A percentile compares a stretch with the other conserved stretches of the same genome.
Conservation (phyloP, 805 yeast species). For the Kuraishia floccosa region DNA sequence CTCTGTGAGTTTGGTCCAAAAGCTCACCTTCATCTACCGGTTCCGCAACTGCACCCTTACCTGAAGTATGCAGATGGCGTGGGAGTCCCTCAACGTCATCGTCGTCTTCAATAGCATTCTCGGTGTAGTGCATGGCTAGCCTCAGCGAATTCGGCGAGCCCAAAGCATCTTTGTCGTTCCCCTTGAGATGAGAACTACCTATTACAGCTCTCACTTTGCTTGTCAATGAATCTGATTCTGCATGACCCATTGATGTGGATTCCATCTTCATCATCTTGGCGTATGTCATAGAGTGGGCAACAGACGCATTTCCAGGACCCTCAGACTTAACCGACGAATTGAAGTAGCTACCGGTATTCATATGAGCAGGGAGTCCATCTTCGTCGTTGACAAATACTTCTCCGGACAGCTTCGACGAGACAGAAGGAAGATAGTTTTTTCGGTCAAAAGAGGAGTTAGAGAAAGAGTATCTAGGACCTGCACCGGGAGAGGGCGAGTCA, state of each 20-base stretch:
- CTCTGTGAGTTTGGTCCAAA: not conserved
- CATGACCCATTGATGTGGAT: too few relatives aligned
- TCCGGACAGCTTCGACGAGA: not conserved
- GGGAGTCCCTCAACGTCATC: conserved; percentile 19
- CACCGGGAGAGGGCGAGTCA: not conserved
- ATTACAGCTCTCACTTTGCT: not conserved
- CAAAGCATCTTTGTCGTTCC: not conserved
- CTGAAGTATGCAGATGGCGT: too few relatives aligned
- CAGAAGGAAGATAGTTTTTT: not conserved
- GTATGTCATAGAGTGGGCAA: not conserved
- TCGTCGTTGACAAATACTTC: too few relatives aligned
- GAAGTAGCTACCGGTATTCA: not conserved
- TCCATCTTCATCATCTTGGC: not conserved
- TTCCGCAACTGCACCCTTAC: too few relatives aligned
- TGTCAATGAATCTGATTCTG: not conserved
- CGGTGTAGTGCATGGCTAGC: conserved; percentile 10
- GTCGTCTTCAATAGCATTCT: conserved; percentile 19
- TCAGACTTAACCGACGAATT: not conserved
- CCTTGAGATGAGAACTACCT: not conserved
- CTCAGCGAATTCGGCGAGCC: not conserved
- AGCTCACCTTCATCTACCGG: conserved; percentile 11
- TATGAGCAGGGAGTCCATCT: not conserved
- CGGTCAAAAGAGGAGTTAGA: too few relatives aligned
- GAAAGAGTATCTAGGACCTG: not conserved
- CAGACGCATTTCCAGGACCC: not conserved